A percentile compares a stretch with the other conserved stretches of the same genome.
These are phyloP conservation scores for Mallotus nudiflorus DNA, from an alignment of 345 rosid species.

Conservation along the genomic window DNA sequence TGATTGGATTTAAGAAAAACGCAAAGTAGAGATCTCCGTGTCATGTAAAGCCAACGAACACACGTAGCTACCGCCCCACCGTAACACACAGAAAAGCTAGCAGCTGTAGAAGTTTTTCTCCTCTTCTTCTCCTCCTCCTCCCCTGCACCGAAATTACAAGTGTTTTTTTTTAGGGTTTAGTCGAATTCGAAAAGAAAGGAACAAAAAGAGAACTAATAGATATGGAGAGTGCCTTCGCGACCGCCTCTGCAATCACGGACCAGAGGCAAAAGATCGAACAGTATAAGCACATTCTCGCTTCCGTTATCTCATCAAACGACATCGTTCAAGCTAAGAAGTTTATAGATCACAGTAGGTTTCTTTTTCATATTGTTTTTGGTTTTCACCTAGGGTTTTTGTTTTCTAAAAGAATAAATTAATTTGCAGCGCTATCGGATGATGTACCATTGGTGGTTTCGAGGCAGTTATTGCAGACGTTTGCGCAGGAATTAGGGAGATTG, in stretches of 20 bases:
- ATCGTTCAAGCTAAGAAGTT: constrained; percentile 74
- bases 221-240: constrained; percentile 78
- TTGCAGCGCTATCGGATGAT: constrained; percentile 84
- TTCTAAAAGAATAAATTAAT: neutral
- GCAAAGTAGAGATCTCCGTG: neutral
- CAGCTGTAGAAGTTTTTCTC: neutral
- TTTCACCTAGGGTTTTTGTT: constrained; percentile 13
- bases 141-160: no score
- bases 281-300: constrained; percentile 84
- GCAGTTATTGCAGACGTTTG: constrained; percentile 86
- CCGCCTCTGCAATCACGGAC: constrained; percentile 73
- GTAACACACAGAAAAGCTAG: neutral
- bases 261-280: constrained; percentile 99
- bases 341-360: constrained; percentile 73
- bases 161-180: constrained; percentile 1
- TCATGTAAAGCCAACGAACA: neutral
- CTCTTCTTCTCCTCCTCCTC: no score
- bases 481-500: constrained; percentile 80
- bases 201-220: neutral
- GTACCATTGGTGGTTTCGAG: constrained; percentile 92
- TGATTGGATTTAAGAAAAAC: neutral
- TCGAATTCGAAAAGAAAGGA: neutral
- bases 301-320: constrained; percentile 83
- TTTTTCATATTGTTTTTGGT: neutral
- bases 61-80: neutral